These are phyloP conservation scores for Populus tomentosa DNA, from an alignment of 441 rosid genomes.

Conservation along the genomic window DNA sequence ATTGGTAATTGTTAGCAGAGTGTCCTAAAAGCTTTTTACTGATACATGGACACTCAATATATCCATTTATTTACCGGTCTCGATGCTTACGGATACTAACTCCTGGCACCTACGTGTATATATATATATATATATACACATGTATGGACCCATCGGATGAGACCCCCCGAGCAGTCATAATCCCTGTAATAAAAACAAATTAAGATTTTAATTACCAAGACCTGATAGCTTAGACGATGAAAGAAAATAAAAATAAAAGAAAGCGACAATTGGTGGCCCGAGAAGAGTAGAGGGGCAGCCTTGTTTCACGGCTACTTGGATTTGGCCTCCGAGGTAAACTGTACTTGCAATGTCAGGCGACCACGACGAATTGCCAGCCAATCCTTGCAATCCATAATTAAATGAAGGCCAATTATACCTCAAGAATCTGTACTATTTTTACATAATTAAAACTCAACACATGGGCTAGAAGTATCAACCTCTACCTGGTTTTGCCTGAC, in stretches of 20 bases:
- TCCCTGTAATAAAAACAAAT: too few species aligned
- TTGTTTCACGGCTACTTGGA: conserved; percentile 13
- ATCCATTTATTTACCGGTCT: too few species aligned
- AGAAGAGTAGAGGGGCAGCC: conserved; percentile 17
- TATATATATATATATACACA: too few species aligned
- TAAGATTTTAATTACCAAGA: neutral
- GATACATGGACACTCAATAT: too few species aligned
- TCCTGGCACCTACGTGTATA: too few species aligned
- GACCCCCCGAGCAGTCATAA: neutral
- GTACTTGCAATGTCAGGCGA: neutral
- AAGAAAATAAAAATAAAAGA: neutral
- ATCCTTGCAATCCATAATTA: neutral
- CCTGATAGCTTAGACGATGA: neutral
- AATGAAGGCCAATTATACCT: neutral
- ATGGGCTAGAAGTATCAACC: neutral
- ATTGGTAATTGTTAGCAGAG: too few species aligned
- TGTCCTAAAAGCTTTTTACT: too few species aligned
- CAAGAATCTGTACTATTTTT: neutral
- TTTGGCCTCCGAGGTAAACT: conserved; percentile 4
- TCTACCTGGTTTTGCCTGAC: neutral
- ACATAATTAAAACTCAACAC: neutral
- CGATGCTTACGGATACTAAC: too few species aligned
- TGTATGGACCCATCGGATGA: neutral
- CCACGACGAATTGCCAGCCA: neutral
- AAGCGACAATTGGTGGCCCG: conserved; percentile 5